Evolutionary conservation across 2,329 filamentous ascomycete species (phyloP), one percentile per base, ranked within the genome.

Genomic region (Drechslera avenae): DNA sequence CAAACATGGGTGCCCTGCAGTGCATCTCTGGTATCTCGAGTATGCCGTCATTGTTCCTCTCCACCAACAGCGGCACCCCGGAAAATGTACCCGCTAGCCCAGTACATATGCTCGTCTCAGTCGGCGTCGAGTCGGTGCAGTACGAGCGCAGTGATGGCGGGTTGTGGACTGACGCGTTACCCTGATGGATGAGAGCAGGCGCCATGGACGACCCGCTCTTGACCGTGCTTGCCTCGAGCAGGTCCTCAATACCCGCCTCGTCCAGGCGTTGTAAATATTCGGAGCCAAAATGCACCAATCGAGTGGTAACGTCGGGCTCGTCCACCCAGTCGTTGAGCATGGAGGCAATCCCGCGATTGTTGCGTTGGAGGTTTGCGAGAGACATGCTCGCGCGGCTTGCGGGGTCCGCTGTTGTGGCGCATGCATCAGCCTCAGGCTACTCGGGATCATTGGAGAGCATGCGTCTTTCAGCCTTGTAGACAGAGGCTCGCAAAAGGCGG

Each of bases 161-260:
- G 46, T 28, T 40, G 31, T 56, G 48, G 3, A 50, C 51, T 17
- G 66, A 67, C 2, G 59, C 43, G 39, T 39, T 60, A 23, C 53
- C 50, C 48, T 69, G 64, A 51, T 71, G 66, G 14, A 72, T 53
- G 43, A 62, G 59, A 13, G 66, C 52, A 26, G 61, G 68, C 40
- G 69, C 66, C 68, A 72, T 72, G 49, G 69, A 71, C 42, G 63
- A 68, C 23, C 19, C 47, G 40, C 50, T 51, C 50, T 54, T 50
- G n/a, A 51, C 34, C 2, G 46, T 51, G 28, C 31, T 52, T 28
- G 50, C 23, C 39, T 58, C 64, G 8, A 41, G 60, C 39, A 47
- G 54, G 50, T 39, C 52, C 54, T 46, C 52, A 3, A 43, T 53
- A 5, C 53, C 55, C 12, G 47, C 36, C 23, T 43, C 50, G 33